Base-by-base conservation (phyloP, 1,284 basidiomycete species). In the Apiotrichum laibachii region DNA sequence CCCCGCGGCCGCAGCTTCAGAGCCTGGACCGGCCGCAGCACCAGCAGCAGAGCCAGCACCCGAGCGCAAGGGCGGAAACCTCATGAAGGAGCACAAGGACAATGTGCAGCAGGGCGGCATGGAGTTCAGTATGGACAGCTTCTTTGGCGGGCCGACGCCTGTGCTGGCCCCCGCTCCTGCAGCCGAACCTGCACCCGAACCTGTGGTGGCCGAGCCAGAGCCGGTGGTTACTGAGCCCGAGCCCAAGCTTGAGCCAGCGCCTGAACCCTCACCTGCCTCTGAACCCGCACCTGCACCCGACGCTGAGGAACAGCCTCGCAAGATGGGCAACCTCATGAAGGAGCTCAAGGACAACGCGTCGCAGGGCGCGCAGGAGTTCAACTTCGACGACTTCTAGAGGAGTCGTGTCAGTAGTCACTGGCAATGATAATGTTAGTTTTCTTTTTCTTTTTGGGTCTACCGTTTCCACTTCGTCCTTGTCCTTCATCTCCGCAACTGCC, bases 251-350 rank as follows among this genome's bases (percentile, higher is more conserved):
- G 26, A 31, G 26, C 4, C 26, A 31, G n/a, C n/a, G n/a, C n/a
- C n/a, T n/a, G n/a, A n/a, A n/a, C n/a, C n/a, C n/a, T n/a, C n/a
- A n/a, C n/a, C n/a, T n/a, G n/a, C n/a, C n/a, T n/a, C n/a, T n/a
- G n/a, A n/a, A n/a, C n/a, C n/a, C n/a, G n/a, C n/a, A n/a, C n/a
- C n/a, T n/a, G n/a, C n/a, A n/a, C n/a, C n/a, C n/a, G n/a, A n/a
- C n/a, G n/a, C n/a, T n/a, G n/a, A n/a, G n/a, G 26, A 31, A 7
- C 4, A 31, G 26, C 26, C 26, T 68, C 86, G 85, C 55, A 89
- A 88, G 22, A 77, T 92, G 49, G 90, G 90, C 6, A 89, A 82
- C 67, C 76, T 93, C 69, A 87, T 94, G 72, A 76, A 76, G 64
- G 72, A 71, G 37, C 67, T 76, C 37, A 72, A 74, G 58, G 70